Conservation (phyloP, 495 filamentous ascomycete species). For the Letharia columbiana region DNA sequence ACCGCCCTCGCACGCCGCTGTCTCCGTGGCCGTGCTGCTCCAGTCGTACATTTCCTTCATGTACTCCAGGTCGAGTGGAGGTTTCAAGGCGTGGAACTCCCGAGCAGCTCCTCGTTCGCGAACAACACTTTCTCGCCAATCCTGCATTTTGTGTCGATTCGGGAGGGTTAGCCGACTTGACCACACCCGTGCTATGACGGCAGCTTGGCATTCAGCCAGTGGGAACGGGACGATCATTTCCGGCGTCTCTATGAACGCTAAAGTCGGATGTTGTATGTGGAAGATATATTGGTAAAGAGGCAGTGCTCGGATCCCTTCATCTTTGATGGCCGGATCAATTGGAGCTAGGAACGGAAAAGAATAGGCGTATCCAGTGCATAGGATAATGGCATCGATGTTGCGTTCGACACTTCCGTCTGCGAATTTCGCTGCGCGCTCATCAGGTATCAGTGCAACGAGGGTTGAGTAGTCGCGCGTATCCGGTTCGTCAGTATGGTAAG, state of each 20-base stretch:
- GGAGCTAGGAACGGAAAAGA: not conserved
- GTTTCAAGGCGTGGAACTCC: not conserved
- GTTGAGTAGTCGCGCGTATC: conserved; percentile 5
- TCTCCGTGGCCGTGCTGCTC: not conserved
- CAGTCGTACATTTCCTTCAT: not conserved
- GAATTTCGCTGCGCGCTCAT: conserved; percentile 3
- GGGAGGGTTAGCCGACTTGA: conserved; percentile 59
- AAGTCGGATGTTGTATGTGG: conserved; percentile 62
- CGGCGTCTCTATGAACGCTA: conserved; percentile 64
- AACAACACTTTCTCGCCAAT: conserved; percentile 36
- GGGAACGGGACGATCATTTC: conserved; percentile 80
- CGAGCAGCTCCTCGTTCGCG: not conserved
- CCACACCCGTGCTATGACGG: conserved; percentile 67
- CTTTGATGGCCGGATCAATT: not conserved
- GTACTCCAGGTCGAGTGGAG: not conserved
- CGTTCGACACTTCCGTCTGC: not conserved
- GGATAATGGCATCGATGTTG: not conserved
- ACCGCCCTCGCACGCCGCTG: not conserved
- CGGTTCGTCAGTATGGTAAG: conserved; percentile 15
- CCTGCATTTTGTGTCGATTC: conserved; percentile 47
- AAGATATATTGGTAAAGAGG: conserved; percentile 70
- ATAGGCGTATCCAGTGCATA: not conserved
- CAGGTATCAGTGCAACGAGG: conserved; percentile 7
- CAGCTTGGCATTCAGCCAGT: conserved; percentile 64
- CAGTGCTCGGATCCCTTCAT: conserved; percentile 43